Percentiles rank a stretch among this genome's conserved stretches.
These are phyloP conservation scores for Dianthus caryophyllus DNA, from an alignment of 148 eudicot genomes.

Conservation along the genomic window DNA sequence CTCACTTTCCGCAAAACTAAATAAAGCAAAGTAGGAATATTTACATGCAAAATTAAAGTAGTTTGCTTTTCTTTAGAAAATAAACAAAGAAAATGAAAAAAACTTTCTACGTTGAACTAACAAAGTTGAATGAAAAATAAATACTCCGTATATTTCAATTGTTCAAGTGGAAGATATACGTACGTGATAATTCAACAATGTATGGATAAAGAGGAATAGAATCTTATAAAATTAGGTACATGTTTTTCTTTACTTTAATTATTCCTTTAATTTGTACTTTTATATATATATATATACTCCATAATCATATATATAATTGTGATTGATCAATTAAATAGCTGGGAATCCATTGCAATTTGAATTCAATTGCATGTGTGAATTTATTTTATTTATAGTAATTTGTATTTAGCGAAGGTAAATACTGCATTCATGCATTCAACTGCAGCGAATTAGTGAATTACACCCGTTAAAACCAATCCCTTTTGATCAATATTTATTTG, in stretches of 20 bases:
- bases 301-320: too few relatives aligned
- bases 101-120: conserved; percentile 3
- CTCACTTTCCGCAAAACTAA: conserved; percentile 42
- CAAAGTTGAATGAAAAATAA: conserved; percentile 21
- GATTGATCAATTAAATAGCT: too few relatives aligned
- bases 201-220: conserved; percentile 47
- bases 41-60: conserved; percentile 35
- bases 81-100: background rate
- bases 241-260: conserved; percentile 21
- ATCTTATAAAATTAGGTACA: conserved; percentile 32
- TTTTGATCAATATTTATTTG: too few relatives aligned
- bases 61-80: conserved; percentile 3
- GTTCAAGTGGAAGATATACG: conserved; percentile 8
- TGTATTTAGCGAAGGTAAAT: too few relatives aligned
- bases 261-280: too few relatives aligned
- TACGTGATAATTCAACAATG: conserved; percentile 27
- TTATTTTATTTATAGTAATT: too few relatives aligned
- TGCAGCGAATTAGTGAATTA: too few relatives aligned
- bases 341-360: too few relatives aligned
- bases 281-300: too few relatives aligned
- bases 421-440: too few relatives aligned
- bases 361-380: too few relatives aligned
- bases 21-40: conserved; percentile 35
- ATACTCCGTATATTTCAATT: conserved; percentile 10
- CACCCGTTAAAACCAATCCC: too few relatives aligned